Percentiles rank a stretch among this genome's conserved stretches.
Evolutionary conservation across 768 basidiomycete species (phyloP).

Genomic region (Stropharia rugosoannulata): DNA sequence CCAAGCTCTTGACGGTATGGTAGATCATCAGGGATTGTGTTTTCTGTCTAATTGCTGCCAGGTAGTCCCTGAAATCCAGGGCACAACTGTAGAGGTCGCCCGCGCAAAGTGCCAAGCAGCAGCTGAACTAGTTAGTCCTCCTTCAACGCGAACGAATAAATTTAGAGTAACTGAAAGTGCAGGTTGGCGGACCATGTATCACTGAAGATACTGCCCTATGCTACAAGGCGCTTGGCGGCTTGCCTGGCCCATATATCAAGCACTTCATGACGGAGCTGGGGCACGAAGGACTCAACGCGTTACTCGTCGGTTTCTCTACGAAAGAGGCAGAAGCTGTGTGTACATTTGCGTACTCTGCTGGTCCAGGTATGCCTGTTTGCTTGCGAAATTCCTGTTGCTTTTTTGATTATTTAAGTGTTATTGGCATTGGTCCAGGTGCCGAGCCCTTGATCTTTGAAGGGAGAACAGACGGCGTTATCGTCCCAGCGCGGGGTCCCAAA

Average conservation of each 20-base stretch:
- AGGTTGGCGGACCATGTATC: constrained; percentile 51
- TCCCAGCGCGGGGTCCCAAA: constrained; percentile 74
- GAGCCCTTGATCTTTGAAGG: constrained; percentile 83
- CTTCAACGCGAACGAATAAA: neutral
- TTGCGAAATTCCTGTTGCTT: no score
- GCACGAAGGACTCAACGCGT: constrained; percentile 85
- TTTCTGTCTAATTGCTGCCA: constrained; percentile 1
- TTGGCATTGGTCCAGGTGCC: constrained; percentile 30
- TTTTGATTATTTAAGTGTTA: neutral
- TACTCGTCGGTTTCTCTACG: constrained; percentile 75
- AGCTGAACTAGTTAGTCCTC: constrained; percentile 65
- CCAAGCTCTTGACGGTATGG: constrained; percentile 75
- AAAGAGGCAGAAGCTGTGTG: constrained; percentile 88
- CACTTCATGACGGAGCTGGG: constrained; percentile 83
- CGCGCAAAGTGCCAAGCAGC: constrained; percentile 83
- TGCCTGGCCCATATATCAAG: constrained; percentile 98
- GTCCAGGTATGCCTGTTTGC: constrained; percentile 48
- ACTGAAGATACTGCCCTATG: constrained; percentile 96
- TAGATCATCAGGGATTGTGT: neutral
- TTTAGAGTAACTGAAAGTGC: neutral
- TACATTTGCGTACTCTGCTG: constrained; percentile 92
- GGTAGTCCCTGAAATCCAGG: constrained; percentile 92
- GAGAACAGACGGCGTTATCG: constrained; percentile 85
- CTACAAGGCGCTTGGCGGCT: constrained; percentile 83
- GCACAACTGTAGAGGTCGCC: constrained; percentile 88